phyloP scores from a whole-genome alignment of 768 basidiomycete genomes.

The Mycena crocata region DNA sequence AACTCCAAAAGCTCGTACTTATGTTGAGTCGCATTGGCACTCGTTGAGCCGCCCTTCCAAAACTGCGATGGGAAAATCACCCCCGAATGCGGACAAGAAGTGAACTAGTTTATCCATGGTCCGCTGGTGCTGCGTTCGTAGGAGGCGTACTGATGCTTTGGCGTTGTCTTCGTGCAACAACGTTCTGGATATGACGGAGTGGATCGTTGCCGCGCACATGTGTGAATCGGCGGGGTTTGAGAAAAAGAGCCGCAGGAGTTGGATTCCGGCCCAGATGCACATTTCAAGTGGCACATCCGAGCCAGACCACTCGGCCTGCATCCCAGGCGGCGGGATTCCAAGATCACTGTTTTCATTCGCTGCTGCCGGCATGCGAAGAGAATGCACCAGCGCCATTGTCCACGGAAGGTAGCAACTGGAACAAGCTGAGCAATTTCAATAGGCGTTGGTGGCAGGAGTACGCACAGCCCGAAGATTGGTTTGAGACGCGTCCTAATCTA shows the following conservation, averaged over 20 bases:
- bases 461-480: no score
- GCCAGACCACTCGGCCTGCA: no score
- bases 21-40: slow-evolving; percentile 14
- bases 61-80: not conserved
- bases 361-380: no score
- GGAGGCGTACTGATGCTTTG: not conserved
- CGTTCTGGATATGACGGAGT: not conserved
- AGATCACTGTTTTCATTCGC: no score
- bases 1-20: not conserved
- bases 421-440: no score
- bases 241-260: slow-evolving; percentile 6
- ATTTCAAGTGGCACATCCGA: not conserved
- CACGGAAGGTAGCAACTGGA: no score
- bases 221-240: not conserved
- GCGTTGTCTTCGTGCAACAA: not conserved
- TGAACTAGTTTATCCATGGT: not conserved
- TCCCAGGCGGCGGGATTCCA: no score
- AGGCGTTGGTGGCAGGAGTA: no score
- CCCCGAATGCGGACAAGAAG: slow-evolving; percentile 6
- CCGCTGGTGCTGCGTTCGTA: slow-evolving; percentile 7
- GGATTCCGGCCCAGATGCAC: slow-evolving; percentile 1
- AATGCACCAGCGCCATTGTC: no score
- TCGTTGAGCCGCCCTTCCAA: slow-evolving; percentile 4
- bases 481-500: no score
- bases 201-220: slow-evolving; percentile 11